Evolutionary conservation across 768 basidiomycete species (phyloP), one percentile per base, ranked within the genome.

Genomic region (Rhizopogon sp.): DNA sequence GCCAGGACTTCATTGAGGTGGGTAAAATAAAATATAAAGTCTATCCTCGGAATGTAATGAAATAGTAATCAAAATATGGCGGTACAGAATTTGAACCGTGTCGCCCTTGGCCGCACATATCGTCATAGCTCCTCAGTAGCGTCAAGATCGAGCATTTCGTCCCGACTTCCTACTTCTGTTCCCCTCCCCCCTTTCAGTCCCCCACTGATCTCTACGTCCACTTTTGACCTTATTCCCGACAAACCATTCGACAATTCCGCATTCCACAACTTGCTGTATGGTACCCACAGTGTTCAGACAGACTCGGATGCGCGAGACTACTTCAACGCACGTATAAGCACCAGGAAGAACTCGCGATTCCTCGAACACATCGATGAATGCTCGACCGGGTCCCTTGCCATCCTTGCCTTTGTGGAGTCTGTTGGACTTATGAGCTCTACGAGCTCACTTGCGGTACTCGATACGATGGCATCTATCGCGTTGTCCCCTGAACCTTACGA

Each of bases 1-100:
- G 67, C 39, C 69, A 66, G 54, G 67, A 67, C 43, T 63, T 70
- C 20, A 54, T 43, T 47, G 69, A 68, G 69, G 69, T 70, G 56
- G 6, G 60, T 53, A 17, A 11, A 3, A 3, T 50, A 40, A 42
- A 42, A 16, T 54, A 11, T 17, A 40, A 33, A 16, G 16, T 16
- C 39, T 10, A 17, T 10, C 42, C 14, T 40, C 37, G 8, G 25
- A 25, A 1, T 25, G 25, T 25, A 25, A 25, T 25, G 5, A 25
- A 25, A 25, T 25, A 4, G 25, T 25, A 39, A 49, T 16, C 53
- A 59, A 8, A 41, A 22, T 29, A 14, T 22, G 39, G n/a, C 13
- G 10, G 28, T 49, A n/a, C 49, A 70, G 69, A 69, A 68, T 43
- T 25, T 31, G 37, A 56, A 59, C 41, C 57, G 53, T 13, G 40